Base-by-base conservation (phyloP, 2,329 filamentous ascomycete genomes). In the Penicillium sp. region DNA sequence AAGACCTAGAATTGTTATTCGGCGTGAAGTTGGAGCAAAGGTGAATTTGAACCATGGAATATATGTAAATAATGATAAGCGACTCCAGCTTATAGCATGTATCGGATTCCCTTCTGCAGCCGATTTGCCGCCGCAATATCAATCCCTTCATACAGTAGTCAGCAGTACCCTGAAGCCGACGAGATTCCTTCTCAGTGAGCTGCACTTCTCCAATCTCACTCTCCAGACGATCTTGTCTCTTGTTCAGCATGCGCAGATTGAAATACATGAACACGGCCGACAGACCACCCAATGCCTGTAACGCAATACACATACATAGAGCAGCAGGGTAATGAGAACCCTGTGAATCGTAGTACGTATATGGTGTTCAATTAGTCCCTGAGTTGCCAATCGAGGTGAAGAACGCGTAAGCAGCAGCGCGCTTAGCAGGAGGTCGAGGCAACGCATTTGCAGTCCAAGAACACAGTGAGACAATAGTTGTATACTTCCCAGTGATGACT, bases 361-460 rank as follows among this genome's bases (percentile, higher is more conserved):
- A 82, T 0, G 78, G 75, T 0, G 78, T 80, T 75, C 78, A 83
- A 60, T 84, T 82, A 53, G 73, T 76, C 27, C 78, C 79, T 1
- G 75, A 77, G 64, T 83, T 84, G 23, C 79, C 81, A 27, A 84
- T 67, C 2, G 78, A 77, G 60, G 83, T 84, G 69, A 84, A 82
- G 43, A 82, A 79, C 1, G 81, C 81, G 44, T 80, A 77, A 0
- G 81, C 80, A 1, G 80, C 81, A 2, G 81, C 81, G 33, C 81
- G 77, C 67, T 84, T 84, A 1, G 80, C 81, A 0, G 81, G 79
- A 0, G 81, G 81, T 0, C 81, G 77, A 0, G 80, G 77, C 29
- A 84, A 76, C 2, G 77, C 75, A 35, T 74, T 77, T 1, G 77
- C 77, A 49, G 83, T 80, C 81, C 81, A 66, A 9, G 63, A 66